These are phyloP conservation scores for Leishmania arabica DNA, from an alignment of 208 protist genomes.

Conservation along the genomic window DNA sequence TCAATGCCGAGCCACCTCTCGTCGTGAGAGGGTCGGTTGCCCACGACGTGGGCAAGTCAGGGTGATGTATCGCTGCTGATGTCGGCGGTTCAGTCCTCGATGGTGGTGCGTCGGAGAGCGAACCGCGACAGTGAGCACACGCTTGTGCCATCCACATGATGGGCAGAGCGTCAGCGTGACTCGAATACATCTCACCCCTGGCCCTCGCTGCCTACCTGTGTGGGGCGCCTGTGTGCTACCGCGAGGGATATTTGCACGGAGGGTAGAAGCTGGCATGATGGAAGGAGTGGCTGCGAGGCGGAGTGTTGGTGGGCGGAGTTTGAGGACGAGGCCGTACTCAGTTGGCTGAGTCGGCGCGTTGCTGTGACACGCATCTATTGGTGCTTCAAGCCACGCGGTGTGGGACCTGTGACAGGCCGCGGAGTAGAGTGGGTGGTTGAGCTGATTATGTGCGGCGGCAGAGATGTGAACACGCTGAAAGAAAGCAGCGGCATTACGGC, in stretches of 20 bases:
- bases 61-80: neutral
- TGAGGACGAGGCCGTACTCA: neutral
- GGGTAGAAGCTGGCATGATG: neutral
- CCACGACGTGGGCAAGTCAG: too few species aligned
- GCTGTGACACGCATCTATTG: neutral
- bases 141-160: neutral
- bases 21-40: too few species aligned
- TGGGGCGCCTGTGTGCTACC: neutral
- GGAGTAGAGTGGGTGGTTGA: neutral
- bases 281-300: neutral
- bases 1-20: too few species aligned
- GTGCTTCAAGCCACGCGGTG: neutral
- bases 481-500: neutral
- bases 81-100: neutral
- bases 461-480: neutral
- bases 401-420: neutral
- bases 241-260: neutral
- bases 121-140: neutral
- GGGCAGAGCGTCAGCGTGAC: neutral
- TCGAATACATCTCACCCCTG: neutral
- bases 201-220: neutral
- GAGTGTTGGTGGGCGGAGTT: neutral
- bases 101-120: neutral
- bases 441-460: too few species aligned
- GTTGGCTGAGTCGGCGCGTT: neutral